phyloP scores from a whole-genome alignment of 164 flowering plant species.

The Chimonanthus praecox region DNA sequence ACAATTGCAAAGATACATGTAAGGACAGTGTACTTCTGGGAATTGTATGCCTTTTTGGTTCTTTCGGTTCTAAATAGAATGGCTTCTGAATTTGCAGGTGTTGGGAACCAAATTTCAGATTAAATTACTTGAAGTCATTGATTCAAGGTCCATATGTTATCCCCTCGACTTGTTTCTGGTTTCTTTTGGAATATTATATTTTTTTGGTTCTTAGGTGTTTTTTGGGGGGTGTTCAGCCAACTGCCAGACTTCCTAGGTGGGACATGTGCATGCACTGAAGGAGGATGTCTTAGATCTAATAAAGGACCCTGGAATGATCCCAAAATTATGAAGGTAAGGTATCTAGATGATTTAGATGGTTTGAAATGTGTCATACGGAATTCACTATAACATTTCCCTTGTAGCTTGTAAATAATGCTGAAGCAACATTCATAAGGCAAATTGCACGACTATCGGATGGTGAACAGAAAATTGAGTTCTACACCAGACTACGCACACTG shows the following conservation, averaged over 20 bases:
- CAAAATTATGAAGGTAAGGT: slow-evolving; percentile 66
- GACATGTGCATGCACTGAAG: slow-evolving; percentile 71
- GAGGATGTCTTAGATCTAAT: slow-evolving; percentile 84
- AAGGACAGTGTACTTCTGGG: slow-evolving; percentile 4
- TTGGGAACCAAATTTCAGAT: slow-evolving; percentile 59
- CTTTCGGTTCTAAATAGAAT: neutral
- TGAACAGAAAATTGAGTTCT: slow-evolving; percentile 34
- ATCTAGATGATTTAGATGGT: neutral
- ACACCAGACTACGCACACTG: slow-evolving; percentile 32
- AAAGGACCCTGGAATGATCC: slow-evolving; percentile 97
- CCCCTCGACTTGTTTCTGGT: neutral
- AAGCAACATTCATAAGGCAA: slow-evolving; percentile 46
- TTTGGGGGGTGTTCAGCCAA: slow-evolving; percentile 46
- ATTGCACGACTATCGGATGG: slow-evolving; percentile 29
- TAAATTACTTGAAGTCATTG: slow-evolving; percentile 70
- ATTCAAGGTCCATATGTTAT: slow-evolving; percentile 46
- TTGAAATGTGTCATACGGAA: neutral
- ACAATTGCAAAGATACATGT: slow-evolving; percentile 86
- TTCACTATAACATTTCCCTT: neutral
- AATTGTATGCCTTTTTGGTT: neutral
- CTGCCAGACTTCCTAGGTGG: slow-evolving; percentile 98
- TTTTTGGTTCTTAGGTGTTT: slow-evolving; percentile 1
- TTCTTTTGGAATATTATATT: neutral
- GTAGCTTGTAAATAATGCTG: slow-evolving; percentile 63
- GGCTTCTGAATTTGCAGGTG: slow-evolving; percentile 43